Evolutionary conservation across 768 basidiomycete genomes (phyloP), one percentile per base, ranked within the genome.

Genomic region (Boletus huronensis): DNA sequence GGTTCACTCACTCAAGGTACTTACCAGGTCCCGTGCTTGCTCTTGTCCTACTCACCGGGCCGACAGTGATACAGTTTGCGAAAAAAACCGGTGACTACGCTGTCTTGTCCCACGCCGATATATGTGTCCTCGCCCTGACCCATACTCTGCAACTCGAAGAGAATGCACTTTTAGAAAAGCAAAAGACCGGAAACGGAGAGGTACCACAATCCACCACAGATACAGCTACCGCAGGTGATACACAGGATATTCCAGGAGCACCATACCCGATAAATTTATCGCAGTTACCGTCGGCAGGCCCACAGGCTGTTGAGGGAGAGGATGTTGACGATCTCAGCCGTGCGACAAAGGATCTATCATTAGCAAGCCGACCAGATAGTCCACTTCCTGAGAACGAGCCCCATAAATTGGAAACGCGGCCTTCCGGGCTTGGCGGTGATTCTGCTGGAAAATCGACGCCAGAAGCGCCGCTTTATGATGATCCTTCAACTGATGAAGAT

Each of bases 71-170:
- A 52, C 87, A 88, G 57, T 87, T 85, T 72, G 92, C 97, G 4
- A 96, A 93, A 77, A 91, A 91, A 77, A 96, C 96, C 0, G 97
- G 97, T 68, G 97, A 99, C 72, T 95, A 93, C 67, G 77, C 90
- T 40, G 95, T 93, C 44, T 78, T 99, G 36, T 97, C 93, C 14
- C 82, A 87, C 70, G 80, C 94, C 14, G 97, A 99, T 84, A 70
- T 99, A 39, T 87, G 88, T 63, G 85, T 98, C 35, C 73, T 98
- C 47, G 96, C 97, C 1, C 76, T 99, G 61, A 93, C 94, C 6
- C 85, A 90, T 66, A 79, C 85, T 23, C 73, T 96, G 52, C 83
- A 92, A 61, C 75, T 83, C 51, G 77, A 78, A 66, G 79, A 75
- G 35, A 77, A 77, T 54, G 54, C 45, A 17, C 28, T 43, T 3